phyloP scores from a whole-genome alignment of 768 basidiomycete genomes.

The Kwoniella dejecticola region DNA sequence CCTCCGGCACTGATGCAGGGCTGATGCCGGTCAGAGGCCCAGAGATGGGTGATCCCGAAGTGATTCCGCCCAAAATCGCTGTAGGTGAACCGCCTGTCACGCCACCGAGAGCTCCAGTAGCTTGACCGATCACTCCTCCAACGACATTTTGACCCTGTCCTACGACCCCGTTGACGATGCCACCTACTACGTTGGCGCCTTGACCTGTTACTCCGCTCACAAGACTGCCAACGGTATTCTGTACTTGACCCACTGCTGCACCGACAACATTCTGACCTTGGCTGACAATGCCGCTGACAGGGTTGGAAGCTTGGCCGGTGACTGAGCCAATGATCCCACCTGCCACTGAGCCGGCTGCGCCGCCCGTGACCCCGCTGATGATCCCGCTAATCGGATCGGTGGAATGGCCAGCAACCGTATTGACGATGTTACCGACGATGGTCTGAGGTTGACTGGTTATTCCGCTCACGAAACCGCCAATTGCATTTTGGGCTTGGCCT shows the following conservation, averaged over 20 bases:
- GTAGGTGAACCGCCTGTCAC: not conserved
- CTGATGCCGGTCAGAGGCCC: no score
- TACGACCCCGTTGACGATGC: slow-evolving; percentile 6
- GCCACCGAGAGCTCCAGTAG: not conserved
- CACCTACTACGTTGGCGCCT: slow-evolving; percentile 1
- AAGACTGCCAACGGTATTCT: slow-evolving; percentile 1
- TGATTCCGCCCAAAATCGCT: no score
- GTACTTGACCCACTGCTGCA: not conserved
- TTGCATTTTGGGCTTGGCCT: no score
- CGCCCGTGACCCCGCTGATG: no score
- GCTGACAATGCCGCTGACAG: not conserved
- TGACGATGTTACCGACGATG: no score
- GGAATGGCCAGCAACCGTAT: no score
- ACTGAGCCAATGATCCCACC: no score
- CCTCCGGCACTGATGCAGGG: not conserved
- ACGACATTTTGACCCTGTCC: not conserved
- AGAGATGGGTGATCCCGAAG: slow-evolving; percentile 3
- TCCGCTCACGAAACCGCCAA: no score
- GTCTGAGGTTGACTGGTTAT: not conserved
- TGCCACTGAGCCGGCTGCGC: not conserved
- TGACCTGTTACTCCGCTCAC: not conserved
- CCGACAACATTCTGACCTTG: slow-evolving; percentile 1
- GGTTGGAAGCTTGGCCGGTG: not conserved
- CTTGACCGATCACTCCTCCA: slow-evolving; percentile 2
- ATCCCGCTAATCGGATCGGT: no score